Conservation (phyloP, 805 yeast genomes). For the Cephaloascus fragrans region DNA sequence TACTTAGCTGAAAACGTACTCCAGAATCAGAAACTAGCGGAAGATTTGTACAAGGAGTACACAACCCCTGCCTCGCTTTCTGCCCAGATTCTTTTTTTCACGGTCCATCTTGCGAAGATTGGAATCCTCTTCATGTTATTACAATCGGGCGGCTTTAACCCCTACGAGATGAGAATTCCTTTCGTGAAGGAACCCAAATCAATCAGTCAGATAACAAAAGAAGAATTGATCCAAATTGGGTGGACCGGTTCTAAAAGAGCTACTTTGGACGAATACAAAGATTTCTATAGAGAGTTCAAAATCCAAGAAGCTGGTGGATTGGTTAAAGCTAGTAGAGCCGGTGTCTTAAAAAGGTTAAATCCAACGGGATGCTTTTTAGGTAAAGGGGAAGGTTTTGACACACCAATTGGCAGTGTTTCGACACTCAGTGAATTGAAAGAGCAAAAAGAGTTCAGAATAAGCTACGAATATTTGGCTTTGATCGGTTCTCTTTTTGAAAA, state of each 20-base stretch:
- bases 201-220: slow-evolving; percentile 29
- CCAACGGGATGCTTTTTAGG: slow-evolving; percentile 54
- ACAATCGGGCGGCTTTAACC: slow-evolving; percentile 71
- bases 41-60: slow-evolving; percentile 39
- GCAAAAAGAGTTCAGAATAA: slow-evolving; percentile 39
- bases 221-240: slow-evolving; percentile 57
- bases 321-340: slow-evolving; percentile 66
- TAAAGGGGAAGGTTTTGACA: slow-evolving; percentile 78
- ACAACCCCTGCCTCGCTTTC: slow-evolving; percentile 22
- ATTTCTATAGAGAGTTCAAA: slow-evolving; percentile 52
- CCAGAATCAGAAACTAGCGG: slow-evolving; percentile 33
- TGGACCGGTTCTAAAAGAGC: slow-evolving; percentile 93
- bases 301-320: slow-evolving; percentile 66
- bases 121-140: slow-evolving; percentile 44
- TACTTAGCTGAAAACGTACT: slow-evolving; percentile 17
- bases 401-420: slow-evolving; percentile 35
- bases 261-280: slow-evolving; percentile 59
- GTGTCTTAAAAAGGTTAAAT: slow-evolving; percentile 49
- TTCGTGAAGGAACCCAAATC: slow-evolving; percentile 20
- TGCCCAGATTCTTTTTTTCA: slow-evolving; percentile 62
- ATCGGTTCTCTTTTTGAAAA: slow-evolving; percentile 39
- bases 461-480: slow-evolving; percentile 44
- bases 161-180: slow-evolving; percentile 40
- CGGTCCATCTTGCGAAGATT: slow-evolving; percentile 60
- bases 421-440: slow-evolving; percentile 16